A percentile compares a stretch with the other conserved stretches of the same genome.
phyloP scores from a whole-genome alignment of 75 land plant species.

The Cunninghamia lanceolata region DNA sequence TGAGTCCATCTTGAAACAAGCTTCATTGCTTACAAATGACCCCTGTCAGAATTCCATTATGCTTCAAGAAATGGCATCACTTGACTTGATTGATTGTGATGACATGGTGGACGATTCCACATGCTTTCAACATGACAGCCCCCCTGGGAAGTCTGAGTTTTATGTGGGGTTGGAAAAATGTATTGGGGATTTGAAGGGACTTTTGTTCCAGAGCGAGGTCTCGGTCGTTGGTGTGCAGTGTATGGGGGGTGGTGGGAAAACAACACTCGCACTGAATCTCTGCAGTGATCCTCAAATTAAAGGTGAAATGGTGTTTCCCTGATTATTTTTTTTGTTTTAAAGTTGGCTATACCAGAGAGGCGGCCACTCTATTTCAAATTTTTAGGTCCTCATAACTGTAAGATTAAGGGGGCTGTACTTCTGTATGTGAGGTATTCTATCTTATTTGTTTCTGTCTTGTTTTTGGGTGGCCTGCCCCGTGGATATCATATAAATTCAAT shows the following conservation, averaged over 20 bases:
- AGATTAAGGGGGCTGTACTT: neutral
- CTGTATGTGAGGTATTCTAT: neutral
- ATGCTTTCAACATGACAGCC: neutral
- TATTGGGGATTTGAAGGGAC: neutral
- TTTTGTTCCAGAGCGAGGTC: neutral
- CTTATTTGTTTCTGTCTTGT: neutral
- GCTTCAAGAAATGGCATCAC: neutral
- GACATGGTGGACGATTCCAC: neutral
- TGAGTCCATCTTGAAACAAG: neutral
- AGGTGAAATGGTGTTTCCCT: neutral
- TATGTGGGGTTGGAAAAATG: neutral
- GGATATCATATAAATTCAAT: neutral
- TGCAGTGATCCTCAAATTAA: neutral
- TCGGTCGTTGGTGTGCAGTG: neutral
- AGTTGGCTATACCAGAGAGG: neutral
- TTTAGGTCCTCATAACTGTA: neutral
- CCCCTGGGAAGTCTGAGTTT: neutral
- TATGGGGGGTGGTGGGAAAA: conserved; percentile 7
- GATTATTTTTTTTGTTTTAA: neutral
- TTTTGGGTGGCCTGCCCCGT: neutral
- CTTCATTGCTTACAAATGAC: neutral
- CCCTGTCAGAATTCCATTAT: neutral
- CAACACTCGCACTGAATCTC: neutral
- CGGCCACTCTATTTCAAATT: neutral
- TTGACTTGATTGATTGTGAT: neutral